Evolutionary conservation across 1,284 basidiomycete genomes (phyloP), one percentile per base, ranked within the genome.

Genomic region (Marasmius tenuissimus): DNA sequence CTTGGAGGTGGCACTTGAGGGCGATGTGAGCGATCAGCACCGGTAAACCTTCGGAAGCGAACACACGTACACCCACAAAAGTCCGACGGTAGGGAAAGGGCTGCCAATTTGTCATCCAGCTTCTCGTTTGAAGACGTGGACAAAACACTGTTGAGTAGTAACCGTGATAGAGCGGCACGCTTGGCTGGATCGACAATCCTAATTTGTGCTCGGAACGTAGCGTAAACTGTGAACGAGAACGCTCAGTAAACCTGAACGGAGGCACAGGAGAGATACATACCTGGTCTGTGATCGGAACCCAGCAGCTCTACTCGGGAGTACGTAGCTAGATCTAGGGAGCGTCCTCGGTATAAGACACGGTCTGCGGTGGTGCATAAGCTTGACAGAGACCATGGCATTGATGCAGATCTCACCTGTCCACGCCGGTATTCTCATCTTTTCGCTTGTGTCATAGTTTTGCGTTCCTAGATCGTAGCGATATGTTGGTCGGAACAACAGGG

Each of bases 391-490:
- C 50, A 35, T 42, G 20, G 4, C 22, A 27, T 3, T 34, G 33
- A 45, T 37, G 27, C n/a, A 38, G 47, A 22, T 63, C 82, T 60
- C 63, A 94, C 93, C 94, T 69, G 96, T 99, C 96, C 97, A 99
- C 8, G 97, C 94, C 1, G 97, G 97, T 71, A 98, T 92, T 7
- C 97, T 86, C 82, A 91, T 87, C 78, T 99, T 99, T 75, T 99
- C 97, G 66, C 94, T 94, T 3, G 94, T 92, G 73, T 99, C 97
- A 73, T 98, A 99, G 53, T 81, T 81, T 66, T 97, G 90, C 8
- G 94, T 91, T 12, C 89, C 87, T 2, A 91, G 70, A 72, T 96
- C 92, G 72, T 94, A 96, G 65, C 90, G 87, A 76, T 96, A 96
- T 3, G 95, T 97, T 1, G 96, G 95, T 14, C 85, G 81, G 78